Evolutionary conservation across 225 moss, liverwort and hornwort species (phyloP).

Genomic region (Pseudisothecium myosuroides): DNA sequence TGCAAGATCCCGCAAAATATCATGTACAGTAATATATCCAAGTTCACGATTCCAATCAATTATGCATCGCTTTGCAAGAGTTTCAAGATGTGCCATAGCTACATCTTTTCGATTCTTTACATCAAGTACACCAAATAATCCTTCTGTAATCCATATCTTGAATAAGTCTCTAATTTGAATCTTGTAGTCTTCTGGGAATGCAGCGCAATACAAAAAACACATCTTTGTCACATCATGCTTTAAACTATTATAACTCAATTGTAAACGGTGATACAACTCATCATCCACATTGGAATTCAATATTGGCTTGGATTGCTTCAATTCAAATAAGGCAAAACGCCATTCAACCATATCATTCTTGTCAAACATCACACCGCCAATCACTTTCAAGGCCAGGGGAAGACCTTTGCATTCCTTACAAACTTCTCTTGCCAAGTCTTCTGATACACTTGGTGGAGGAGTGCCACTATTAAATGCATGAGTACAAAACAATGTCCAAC

Average conservation of each 20-base stretch:
- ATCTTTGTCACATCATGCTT: not conserved
- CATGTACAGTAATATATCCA: not conserved
- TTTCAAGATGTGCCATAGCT: not conserved
- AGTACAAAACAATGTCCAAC: not conserved
- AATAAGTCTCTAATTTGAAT: not conserved
- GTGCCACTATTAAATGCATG: not conserved
- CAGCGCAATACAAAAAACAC: constrained; percentile 1
- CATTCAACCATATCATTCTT: not conserved
- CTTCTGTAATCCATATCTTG: not conserved
- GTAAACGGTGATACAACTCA: not conserved
- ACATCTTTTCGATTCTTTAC: not conserved
- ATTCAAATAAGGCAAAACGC: not conserved
- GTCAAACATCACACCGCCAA: not conserved
- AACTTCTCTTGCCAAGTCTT: not conserved
- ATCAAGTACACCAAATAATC: not conserved
- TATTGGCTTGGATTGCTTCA: not conserved
- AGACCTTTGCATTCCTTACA: not conserved
- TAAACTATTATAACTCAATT: not conserved
- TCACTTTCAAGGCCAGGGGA: not conserved
- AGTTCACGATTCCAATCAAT: not conserved
- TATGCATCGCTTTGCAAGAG: not conserved
- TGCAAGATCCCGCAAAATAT: not conserved
- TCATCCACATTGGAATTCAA: not conserved
- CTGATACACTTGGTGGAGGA: not conserved
- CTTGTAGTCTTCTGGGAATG: not conserved